Percentiles rank a stretch among this genome's conserved stretches.
These are phyloP conservation scores for Coemansia sp. DNA, from an alignment of 192 early-diverging fungal genomes.

Conservation along the genomic window DNA sequence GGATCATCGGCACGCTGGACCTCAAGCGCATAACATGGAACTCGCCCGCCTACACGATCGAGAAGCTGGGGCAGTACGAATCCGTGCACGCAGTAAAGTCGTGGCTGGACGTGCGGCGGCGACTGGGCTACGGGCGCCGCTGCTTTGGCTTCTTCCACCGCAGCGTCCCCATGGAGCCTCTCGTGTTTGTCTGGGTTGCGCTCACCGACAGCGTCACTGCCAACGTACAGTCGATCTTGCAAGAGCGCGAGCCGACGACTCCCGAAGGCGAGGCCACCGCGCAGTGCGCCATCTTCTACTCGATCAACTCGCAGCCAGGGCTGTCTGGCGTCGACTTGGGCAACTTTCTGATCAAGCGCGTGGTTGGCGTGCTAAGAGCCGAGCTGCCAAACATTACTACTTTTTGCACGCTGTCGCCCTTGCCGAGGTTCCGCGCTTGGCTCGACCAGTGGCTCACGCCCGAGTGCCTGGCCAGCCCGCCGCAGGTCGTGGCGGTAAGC, in stretches of 20 bases:
- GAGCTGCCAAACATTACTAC: conserved; percentile 72
- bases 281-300: conserved; percentile 88
- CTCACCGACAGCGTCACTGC: conserved; percentile 63
- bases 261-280: conserved; percentile 50
- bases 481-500: conserved; percentile 9
- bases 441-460: conserved; percentile 56
- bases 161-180: conserved; percentile 76
- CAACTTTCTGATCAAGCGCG: conserved; percentile 88
- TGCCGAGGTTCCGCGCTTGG: conserved; percentile 89
- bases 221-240: conserved; percentile 73
- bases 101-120: conserved; percentile 83
- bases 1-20: conserved; percentile 77
- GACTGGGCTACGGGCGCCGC: conserved; percentile 69
- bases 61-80: conserved; percentile 86
- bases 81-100: conserved; percentile 86
- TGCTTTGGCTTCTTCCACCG: conserved; percentile 88
- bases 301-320: conserved; percentile 87
- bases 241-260: conserved; percentile 53
- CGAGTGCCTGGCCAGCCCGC: conserved; percentile 24
- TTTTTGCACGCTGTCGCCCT: conserved; percentile 89
- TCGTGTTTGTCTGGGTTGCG: conserved; percentile 92
- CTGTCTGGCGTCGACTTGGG: conserved; percentile 90
- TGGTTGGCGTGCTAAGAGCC: conserved; percentile 76
- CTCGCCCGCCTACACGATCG: conserved; percentile 75
- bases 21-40: conserved; percentile 86